Percentiles rank a stretch among this genome's conserved stretches.
Evolutionary conservation across 176 grass and related monocot species (phyloP).

Genomic region (Secale cereale): DNA sequence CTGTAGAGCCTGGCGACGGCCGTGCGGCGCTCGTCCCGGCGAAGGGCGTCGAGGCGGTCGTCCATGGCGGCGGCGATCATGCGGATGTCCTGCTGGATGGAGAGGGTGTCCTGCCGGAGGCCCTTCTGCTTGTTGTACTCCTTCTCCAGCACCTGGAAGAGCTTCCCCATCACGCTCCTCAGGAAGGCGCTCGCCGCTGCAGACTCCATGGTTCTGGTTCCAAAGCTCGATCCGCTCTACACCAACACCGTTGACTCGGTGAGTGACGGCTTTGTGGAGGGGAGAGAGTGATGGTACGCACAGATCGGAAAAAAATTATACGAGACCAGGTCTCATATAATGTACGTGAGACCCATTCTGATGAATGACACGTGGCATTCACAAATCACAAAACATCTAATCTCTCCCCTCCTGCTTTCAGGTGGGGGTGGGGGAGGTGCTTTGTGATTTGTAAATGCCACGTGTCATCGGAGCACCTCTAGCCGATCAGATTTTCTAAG

Average conservation of each 20-base stretch:
- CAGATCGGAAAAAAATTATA: too few relatives aligned
- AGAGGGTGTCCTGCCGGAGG: background rate
- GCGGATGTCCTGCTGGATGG: constrained; percentile 30
- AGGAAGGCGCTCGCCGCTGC: constrained; percentile 19
- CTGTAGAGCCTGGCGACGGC: background rate
- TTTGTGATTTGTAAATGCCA: too few relatives aligned
- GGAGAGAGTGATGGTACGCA: too few relatives aligned
- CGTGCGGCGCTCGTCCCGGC: background rate
- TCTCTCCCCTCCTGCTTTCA: too few relatives aligned
- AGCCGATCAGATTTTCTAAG: too few relatives aligned
- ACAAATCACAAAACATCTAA: too few relatives aligned
- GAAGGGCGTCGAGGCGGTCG: background rate
- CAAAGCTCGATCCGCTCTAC: background rate
- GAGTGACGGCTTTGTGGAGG: background rate
- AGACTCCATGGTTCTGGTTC: constrained; percentile 9
- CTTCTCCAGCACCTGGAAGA: constrained; percentile 31
- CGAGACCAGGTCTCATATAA: too few relatives aligned
- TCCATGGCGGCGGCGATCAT: constrained; percentile 42
- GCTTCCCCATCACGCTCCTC: constrained; percentile 23
- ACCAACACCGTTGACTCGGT: background rate
- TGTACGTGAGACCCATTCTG: too few relatives aligned
- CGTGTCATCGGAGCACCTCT: too few relatives aligned
- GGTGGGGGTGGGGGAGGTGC: too few relatives aligned
- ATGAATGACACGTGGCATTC: too few relatives aligned
- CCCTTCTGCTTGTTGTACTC: constrained; percentile 34